phyloP scores from a whole-genome alignment of 192 early-diverging fungal genomes.

The Mortierella hygrophila region DNA sequence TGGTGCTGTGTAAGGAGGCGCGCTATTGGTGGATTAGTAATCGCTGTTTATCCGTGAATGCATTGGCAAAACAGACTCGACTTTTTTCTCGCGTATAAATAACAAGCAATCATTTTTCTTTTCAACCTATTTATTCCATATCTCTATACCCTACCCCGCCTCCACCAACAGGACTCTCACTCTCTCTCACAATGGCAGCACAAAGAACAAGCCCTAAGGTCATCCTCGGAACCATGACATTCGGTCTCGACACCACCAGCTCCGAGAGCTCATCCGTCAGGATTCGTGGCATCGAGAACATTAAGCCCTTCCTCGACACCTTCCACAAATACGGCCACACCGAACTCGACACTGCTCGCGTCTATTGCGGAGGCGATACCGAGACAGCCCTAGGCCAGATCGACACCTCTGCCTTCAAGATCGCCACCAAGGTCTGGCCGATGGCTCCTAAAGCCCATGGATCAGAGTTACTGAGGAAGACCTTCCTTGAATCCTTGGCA shows the following conservation, averaged over 20 bases:
- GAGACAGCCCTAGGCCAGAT: constrained; percentile 20
- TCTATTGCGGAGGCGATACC: constrained; percentile 43
- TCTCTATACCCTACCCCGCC: not conserved
- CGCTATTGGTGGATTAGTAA: not conserved
- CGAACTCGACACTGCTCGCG: constrained; percentile 56
- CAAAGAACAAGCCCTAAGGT: constrained; percentile 13
- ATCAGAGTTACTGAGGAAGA: constrained; percentile 51
- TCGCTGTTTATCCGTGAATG: not conserved
- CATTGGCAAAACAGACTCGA: too few relatives aligned
- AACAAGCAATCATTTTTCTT: not conserved
- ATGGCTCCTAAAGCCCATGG: constrained; percentile 54
- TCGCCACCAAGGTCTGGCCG: constrained; percentile 72
- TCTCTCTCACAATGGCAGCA: constrained; percentile 5
- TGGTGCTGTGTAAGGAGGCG: too few relatives aligned
- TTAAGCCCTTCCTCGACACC: constrained; percentile 22
- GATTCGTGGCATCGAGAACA: constrained; percentile 25
- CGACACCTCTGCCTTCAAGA: constrained; percentile 47
- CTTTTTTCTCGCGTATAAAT: not conserved
- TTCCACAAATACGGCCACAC: constrained; percentile 32
- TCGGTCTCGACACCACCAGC: constrained; percentile 24
- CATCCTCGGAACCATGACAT: constrained; percentile 42
- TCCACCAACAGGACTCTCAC: not conserved
- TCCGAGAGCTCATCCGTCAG: constrained; percentile 13
- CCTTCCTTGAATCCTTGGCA: constrained; percentile 52
- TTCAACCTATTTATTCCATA: not conserved